Percentiles rank a stretch among this genome's conserved stretches.
Evolutionary conservation across 306 rosid species (phyloP).

Genomic region (Cajanus cajan): DNA sequence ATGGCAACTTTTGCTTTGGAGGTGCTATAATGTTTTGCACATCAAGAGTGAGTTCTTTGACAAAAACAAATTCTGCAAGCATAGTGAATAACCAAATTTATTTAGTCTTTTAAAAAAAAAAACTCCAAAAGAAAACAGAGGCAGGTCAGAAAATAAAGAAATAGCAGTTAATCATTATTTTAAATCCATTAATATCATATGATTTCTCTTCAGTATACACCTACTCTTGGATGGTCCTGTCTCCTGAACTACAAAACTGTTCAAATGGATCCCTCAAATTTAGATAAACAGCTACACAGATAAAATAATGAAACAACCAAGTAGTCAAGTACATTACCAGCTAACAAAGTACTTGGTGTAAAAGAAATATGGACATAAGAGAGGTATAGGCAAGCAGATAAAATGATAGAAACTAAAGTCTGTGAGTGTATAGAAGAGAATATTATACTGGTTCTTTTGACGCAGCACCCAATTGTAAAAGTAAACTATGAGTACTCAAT

Average conservation of each 20-base stretch:
- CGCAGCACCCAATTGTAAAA: not conserved
- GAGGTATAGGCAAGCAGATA: not conserved
- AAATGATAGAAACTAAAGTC: not conserved
- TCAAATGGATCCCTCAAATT: conserved; percentile 21
- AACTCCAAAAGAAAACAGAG: not conserved
- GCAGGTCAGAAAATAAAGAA: conserved; percentile 25
- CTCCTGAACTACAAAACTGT: conserved; percentile 8
- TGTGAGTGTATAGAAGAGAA: not conserved
- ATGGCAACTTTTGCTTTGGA: conserved; percentile 60
- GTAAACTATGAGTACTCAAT: not conserved
- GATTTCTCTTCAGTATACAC: not conserved
- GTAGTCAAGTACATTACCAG: not conserved
- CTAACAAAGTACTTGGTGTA: not conserved
- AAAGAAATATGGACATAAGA: not conserved
- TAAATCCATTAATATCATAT: conserved; percentile 12
- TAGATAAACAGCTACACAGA: not conserved
- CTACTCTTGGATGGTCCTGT: conserved; percentile 6
- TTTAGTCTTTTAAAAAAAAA: not conserved
- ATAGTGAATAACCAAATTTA: conserved; percentile 25
- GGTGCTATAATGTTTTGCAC: conserved; percentile 74
- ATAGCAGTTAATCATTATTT: not conserved
- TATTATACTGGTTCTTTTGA: not conserved
- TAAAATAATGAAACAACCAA: conserved; percentile 10
- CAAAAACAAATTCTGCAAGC: conserved; percentile 74
- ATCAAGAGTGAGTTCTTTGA: conserved; percentile 86